Evolutionary conservation across 176 grass and related monocot genomes (phyloP).

Genomic region (Lolium multiflorum): DNA sequence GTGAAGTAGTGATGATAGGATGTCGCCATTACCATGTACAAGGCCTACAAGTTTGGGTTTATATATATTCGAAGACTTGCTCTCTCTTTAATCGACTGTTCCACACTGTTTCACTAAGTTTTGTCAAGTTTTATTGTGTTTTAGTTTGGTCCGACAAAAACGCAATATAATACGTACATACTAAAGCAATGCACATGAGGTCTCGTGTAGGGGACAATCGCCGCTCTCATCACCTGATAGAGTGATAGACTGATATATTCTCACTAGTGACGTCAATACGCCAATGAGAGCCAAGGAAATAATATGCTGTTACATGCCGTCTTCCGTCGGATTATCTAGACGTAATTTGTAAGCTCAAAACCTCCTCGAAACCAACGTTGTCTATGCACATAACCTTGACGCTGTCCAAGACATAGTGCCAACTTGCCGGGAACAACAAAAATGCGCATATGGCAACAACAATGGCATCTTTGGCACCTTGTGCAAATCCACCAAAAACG

Average conservation of each 20-base stretch:
- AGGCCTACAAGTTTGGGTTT: too few species aligned
- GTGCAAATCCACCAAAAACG: slow-evolving; percentile 9
- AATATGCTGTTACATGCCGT: slow-evolving; percentile 2
- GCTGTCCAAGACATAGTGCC: slow-evolving; percentile 25
- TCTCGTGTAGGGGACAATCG: too few species aligned
- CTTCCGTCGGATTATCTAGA: slow-evolving; percentile 2
- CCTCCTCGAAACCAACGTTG: slow-evolving; percentile 37
- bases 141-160: too few species aligned
- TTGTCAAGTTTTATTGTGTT: too few species aligned
- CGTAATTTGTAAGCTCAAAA: slow-evolving; percentile 2
- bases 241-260: background rate
- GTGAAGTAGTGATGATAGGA: too few species aligned
- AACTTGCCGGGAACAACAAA: slow-evolving; percentile 15
- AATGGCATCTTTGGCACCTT: slow-evolving; percentile 36
- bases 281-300: background rate
- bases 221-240: background rate
- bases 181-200: too few species aligned
- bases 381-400: background rate
- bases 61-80: too few species aligned
- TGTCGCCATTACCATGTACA: too few species aligned
- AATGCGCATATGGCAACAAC: slow-evolving; percentile 37
- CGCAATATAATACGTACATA: too few species aligned
- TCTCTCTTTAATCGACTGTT: too few species aligned
- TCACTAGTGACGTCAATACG: background rate
- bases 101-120: too few species aligned